These are phyloP conservation scores for Cladosporium sp. DNA, from an alignment of 2,329 filamentous ascomycete genomes.

Conservation along the genomic window DNA sequence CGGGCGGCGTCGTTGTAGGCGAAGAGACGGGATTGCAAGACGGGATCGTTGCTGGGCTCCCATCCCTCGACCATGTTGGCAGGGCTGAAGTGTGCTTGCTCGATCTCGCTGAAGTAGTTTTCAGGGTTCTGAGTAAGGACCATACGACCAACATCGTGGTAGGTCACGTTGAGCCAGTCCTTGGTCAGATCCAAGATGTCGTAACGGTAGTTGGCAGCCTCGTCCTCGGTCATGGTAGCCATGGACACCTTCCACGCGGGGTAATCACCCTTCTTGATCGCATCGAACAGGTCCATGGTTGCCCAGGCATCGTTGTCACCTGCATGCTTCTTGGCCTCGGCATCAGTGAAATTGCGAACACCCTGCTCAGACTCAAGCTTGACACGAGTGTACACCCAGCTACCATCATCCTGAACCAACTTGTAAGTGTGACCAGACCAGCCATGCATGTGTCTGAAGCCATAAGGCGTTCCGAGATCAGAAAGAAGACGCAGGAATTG, in stretches of 20 bases:
- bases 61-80: conserved; percentile 61
- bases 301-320: conserved; percentile 9
- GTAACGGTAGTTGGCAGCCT: conserved; percentile 45
- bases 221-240: conserved; percentile 51
- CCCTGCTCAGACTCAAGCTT: conserved; percentile 12
- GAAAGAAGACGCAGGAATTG: conserved; percentile 50
- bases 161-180: conserved; percentile 48
- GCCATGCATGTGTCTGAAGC: conserved; percentile 34
- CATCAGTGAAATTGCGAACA: conserved; percentile 38
- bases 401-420: conserved; percentile 16
- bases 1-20: conserved; percentile 56
- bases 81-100: conserved; percentile 64
- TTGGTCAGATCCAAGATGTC: conserved; percentile 57
- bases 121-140: conserved; percentile 50
- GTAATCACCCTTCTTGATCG: conserved; percentile 44
- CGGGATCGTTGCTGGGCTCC: conserved; percentile 57
- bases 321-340: conserved; percentile 26
- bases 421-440: conserved; percentile 39
- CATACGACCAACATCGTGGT: conserved; percentile 44
- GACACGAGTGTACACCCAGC: conserved; percentile 13
- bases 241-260: conserved; percentile 51
- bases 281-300: conserved; percentile 37
- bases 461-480: conserved; percentile 43
- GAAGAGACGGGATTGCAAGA: conserved; percentile 60
- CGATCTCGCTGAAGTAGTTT: conserved; percentile 66